These are phyloP conservation scores for Phoma sp. DNA, from an alignment of 2,329 filamentous ascomycete species.

Conservation along the genomic window DNA sequence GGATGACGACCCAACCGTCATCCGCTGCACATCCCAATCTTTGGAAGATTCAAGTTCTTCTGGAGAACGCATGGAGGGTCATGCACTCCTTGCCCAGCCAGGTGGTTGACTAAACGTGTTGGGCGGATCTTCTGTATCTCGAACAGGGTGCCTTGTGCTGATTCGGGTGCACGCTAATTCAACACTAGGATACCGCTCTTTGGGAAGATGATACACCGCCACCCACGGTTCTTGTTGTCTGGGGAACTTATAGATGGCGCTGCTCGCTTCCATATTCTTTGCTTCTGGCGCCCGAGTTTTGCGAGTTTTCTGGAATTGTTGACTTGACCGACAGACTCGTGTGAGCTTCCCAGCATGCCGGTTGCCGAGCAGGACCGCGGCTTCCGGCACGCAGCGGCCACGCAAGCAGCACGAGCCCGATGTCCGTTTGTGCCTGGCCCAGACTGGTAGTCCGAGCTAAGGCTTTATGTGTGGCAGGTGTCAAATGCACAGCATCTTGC, in stretches of 20 bases:
- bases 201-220: constrained; percentile 16
- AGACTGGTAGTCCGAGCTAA: constrained; percentile 1
- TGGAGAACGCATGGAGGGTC: constrained; percentile 5
- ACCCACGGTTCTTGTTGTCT: constrained; percentile 10
- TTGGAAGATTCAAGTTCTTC: neutral
- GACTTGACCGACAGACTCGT: constrained; percentile 5
- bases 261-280: constrained; percentile 2
- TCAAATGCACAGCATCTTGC: constrained; percentile 5
- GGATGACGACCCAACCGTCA: neutral
- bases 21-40: constrained; percentile 13
- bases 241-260: constrained; percentile 7
- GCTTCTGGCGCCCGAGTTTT: neutral
- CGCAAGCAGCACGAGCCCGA: constrained; percentile 4
- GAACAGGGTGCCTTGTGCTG: constrained; percentile 8
- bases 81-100: constrained; percentile 6
- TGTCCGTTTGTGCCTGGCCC: constrained; percentile 14
- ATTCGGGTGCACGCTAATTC: constrained; percentile 6
- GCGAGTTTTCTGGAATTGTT: neutral
- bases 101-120: constrained; percentile 11
- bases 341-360: neutral
- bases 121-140: constrained; percentile 5
- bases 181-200: constrained; percentile 20
- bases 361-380: neutral
- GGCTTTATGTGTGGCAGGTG: constrained; percentile 8
- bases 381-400: constrained; percentile 1